Evolutionary conservation across 2,329 filamentous ascomycete species (phyloP), one percentile per base, ranked within the genome.

Genomic region (Aspergillus phoenicis): DNA sequence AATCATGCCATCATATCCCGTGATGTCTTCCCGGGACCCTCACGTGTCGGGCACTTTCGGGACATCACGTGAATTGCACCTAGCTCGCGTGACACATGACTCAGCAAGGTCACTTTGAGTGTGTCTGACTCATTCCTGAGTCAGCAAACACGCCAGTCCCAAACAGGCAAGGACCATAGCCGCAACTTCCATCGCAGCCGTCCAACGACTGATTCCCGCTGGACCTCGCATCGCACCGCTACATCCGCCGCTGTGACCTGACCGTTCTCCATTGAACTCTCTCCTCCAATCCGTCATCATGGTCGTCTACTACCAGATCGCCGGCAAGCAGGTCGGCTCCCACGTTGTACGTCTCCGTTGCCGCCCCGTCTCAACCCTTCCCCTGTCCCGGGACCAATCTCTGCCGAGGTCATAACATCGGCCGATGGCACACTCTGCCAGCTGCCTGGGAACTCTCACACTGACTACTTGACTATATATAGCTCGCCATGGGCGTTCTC

Each of bases 401-500:
- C 52, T 55, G 52, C 33, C 52, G 38, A 36, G 36, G 38, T 45
- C 48, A 39, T 49, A n/a, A 22, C 59, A 22, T 4, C 45, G 8
- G 49, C 39, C 52, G 47, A 57, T 20, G 5, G 33, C 8, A 26
- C 20, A 20, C 38, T 7, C 38, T 57, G 60, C 58, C 60, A 62
- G 43, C 54, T 33, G n/a, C 20, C 24, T 45, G 8, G 17, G 13
- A 43, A 28, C n/a, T 22, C 6, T 4, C 6, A 30, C 45, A 64
- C 63, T 70, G 54, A 71, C 62, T 53, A 15, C 24, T 43, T 36
- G 6, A 49, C 28, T 64, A 48, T 17, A 2, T 62, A 61, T 69
- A 89, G 87, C 85, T 89, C 72, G 79, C 87, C 64, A 88, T 89
- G 73, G 83, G 80, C 62, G 84, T 83, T 59, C 81, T 87, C 61